Evolutionary conservation across 1,139 yeast genomes (phyloP).

Genomic region (Casaregolazyma suthepensis): DNA sequence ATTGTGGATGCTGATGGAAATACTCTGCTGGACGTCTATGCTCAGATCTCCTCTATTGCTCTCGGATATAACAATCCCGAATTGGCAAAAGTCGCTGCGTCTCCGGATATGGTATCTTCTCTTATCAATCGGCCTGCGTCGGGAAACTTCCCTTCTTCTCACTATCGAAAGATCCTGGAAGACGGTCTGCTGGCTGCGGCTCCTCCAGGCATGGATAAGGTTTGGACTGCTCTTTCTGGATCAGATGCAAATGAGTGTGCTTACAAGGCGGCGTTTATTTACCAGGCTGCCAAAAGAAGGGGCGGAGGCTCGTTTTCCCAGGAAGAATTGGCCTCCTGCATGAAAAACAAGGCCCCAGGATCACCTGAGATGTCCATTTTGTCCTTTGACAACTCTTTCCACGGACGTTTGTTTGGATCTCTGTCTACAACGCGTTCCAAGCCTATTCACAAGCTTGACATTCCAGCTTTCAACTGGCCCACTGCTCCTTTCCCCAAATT

Average conservation of each 20-base stretch:
- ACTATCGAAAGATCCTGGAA: conserved; percentile 51
- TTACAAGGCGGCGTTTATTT: conserved; percentile 76
- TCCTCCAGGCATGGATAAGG: conserved; percentile 26
- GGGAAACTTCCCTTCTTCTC: conserved; percentile 67
- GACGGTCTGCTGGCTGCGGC: conserved; percentile 35
- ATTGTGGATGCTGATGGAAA: conserved; percentile 69
- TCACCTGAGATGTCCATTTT: conserved; percentile 66
- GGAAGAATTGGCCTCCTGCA: conserved; percentile 57
- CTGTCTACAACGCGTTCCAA: conserved; percentile 74
- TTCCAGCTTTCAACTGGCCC: conserved; percentile 85
- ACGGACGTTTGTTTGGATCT: conserved; percentile 76
- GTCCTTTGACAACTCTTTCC: conserved; percentile 72
- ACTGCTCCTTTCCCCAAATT: conserved; percentile 74
- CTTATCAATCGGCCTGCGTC: conserved; percentile 72
- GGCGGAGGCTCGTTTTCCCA: conserved; percentile 42
- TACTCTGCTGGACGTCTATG: conserved; percentile 59
- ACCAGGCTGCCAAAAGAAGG: conserved; percentile 60
- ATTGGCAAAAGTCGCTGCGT: conserved; percentile 53
- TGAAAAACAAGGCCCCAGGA: conserved; percentile 68
- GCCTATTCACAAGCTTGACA: conserved; percentile 77
- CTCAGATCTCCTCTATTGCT: conserved; percentile 73
- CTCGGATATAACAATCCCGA: conserved; percentile 77
- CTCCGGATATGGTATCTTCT: conserved; percentile 60
- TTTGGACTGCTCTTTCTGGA: conserved; percentile 74
- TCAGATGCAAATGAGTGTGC: conserved; percentile 84